phyloP scores from a whole-genome alignment of 441 rosid species.

The Bocquillonia castaneifolia region DNA sequence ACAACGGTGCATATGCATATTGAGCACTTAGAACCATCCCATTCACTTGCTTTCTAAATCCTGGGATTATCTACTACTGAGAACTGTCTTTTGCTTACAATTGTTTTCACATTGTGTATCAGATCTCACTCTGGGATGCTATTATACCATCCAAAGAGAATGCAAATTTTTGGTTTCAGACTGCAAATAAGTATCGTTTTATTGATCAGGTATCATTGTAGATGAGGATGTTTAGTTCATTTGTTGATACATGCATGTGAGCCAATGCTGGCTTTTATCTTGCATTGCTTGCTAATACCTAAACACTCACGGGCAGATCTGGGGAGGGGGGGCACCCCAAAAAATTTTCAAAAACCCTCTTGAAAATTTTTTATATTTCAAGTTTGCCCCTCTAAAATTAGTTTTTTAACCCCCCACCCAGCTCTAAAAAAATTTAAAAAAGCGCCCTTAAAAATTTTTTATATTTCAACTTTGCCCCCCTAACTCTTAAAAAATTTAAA shows the following conservation, averaged over 20 bases:
- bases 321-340: too few species aligned
- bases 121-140: conserved; percentile 96
- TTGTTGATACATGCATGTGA: neutral
- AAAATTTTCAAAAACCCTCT: too few species aligned
- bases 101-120: conserved; percentile 2
- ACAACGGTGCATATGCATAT: neutral
- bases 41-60: neutral
- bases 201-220: conserved; percentile 60
- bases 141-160: conserved; percentile 72
- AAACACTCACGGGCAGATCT: too few species aligned
- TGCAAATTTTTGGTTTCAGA: conserved; percentile 65
- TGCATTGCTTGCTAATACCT: conserved; percentile 4
- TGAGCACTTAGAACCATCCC: neutral
- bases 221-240: neutral
- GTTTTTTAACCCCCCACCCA: too few species aligned
- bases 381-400: too few species aligned
- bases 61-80: neutral
- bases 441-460: too few species aligned
- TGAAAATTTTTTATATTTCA: too few species aligned
- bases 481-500: too few species aligned
- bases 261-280: neutral
- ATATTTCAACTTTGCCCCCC: too few species aligned
- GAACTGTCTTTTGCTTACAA: neutral
- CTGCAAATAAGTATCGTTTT: conserved; percentile 77
- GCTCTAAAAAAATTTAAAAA: too few species aligned